Percentiles rank a stretch among this genome's conserved stretches.
These are phyloP conservation scores for Phytomonas francai DNA, from an alignment of 208 protist species.

Conservation along the genomic window DNA sequence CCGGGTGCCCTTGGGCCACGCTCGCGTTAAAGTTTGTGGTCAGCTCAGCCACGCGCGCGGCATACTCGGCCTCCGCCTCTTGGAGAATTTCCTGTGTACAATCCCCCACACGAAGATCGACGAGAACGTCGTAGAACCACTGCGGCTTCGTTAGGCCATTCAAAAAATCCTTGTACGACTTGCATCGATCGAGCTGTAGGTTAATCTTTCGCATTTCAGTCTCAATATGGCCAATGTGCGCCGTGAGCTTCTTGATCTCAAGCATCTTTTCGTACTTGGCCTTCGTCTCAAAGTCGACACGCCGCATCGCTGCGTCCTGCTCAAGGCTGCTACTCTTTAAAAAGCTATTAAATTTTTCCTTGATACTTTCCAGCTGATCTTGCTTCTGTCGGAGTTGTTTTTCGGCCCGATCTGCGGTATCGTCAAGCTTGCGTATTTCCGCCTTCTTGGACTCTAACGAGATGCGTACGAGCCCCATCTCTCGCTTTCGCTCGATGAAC, in stretches of 20 bases:
- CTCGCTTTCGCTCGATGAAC: slow-evolving; percentile 92
- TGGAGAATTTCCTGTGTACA: slow-evolving; percentile 42
- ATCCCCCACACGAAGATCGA: slow-evolving; percentile 56
- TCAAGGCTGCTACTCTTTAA: slow-evolving; percentile 94
- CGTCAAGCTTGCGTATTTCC: slow-evolving; percentile 93
- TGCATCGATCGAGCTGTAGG: slow-evolving; percentile 88
- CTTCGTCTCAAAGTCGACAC: slow-evolving; percentile 88
- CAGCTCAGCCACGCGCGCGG: slow-evolving; percentile 21
- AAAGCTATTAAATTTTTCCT: slow-evolving; percentile 92
- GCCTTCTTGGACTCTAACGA: slow-evolving; percentile 89
- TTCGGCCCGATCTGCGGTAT: slow-evolving; percentile 86
- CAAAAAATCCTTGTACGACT: slow-evolving; percentile 89
- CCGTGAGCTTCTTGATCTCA: slow-evolving; percentile 94
- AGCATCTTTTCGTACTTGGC: slow-evolving; percentile 88
- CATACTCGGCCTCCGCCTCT: slow-evolving; percentile 43
- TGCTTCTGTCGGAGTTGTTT: slow-evolving; percentile 88
- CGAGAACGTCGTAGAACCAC: slow-evolving; percentile 80
- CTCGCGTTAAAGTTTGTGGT: slow-evolving; percentile 11
- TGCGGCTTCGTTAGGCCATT: slow-evolving; percentile 81
- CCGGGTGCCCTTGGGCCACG: slow-evolving; percentile 7
- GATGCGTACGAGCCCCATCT: slow-evolving; percentile 94
- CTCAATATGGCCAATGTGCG: slow-evolving; percentile 80
- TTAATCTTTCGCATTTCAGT: slow-evolving; percentile 88
- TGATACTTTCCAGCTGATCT: slow-evolving; percentile 89
- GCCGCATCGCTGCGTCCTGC: slow-evolving; percentile 91